A percentile compares a stretch with the other conserved stretches of the same genome.
Evolutionary conservation across 1,284 basidiomycete species (phyloP).

Genomic region (Puccinia brachypodii): DNA sequence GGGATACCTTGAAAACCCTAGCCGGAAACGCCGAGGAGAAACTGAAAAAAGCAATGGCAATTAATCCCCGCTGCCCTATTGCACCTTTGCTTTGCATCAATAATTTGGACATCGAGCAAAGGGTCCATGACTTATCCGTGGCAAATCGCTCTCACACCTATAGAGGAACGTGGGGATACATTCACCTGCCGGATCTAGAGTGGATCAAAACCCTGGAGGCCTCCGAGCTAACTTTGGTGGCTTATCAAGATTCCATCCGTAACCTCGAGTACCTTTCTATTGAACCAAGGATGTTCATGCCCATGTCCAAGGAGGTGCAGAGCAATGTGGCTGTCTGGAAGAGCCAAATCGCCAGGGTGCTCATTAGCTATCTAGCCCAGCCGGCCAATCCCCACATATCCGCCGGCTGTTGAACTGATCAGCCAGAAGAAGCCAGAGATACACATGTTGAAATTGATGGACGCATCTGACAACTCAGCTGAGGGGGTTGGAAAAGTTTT

Average conservation of each 20-base stretch:
- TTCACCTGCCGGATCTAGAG: neutral
- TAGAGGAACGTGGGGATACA: neutral
- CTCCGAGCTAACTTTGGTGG: neutral
- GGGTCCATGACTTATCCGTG: neutral
- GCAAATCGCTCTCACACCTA: neutral
- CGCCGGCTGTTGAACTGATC: neutral
- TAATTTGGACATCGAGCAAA: neutral
- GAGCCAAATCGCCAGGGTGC: neutral
- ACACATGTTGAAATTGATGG: neutral
- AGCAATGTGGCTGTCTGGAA: neutral
- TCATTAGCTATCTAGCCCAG: neutral
- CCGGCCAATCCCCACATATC: neutral
- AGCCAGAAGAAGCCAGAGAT: neutral
- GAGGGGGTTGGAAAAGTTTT: neutral
- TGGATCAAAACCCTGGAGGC: neutral
- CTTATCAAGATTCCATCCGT: neutral
- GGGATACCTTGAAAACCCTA: neutral
- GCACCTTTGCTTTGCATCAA: neutral
- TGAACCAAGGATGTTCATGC: neutral
- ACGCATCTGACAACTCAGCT: conserved; percentile 3
- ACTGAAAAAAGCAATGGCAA: neutral
- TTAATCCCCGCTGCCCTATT: neutral
- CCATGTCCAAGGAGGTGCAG: no score
- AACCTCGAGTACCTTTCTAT: neutral
- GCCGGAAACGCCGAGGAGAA: no score